Conservation (phyloP, 2,329 filamentous ascomycete genomes). For the Huntiella bhutanensis region DNA sequence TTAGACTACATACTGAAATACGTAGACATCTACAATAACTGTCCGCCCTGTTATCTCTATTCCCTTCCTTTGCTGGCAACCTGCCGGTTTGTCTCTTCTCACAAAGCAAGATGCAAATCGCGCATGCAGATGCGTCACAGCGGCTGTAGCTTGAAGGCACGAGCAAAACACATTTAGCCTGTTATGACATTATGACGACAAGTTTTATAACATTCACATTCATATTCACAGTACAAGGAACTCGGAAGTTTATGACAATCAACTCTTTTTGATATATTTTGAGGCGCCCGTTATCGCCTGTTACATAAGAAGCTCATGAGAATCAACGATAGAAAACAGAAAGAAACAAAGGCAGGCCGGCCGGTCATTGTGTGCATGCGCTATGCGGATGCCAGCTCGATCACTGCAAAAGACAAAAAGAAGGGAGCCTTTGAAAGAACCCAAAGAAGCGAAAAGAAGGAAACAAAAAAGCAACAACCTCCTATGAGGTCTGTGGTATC, state of each 20-base stretch:
- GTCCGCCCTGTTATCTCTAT: too few relatives aligned
- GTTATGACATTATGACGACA: too few relatives aligned
- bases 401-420: conserved; percentile 1
- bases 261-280: conserved; percentile 8
- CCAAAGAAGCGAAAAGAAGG: background rate
- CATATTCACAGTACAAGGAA: background rate
- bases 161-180: too few relatives aligned
- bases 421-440: conserved; percentile 7
- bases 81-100: too few relatives aligned
- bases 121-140: too few relatives aligned
- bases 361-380: conserved; percentile 10
- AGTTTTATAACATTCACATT: background rate
- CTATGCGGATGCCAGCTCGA: conserved; percentile 10
- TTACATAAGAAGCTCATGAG: background rate
- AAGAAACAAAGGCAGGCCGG: conserved; percentile 3
- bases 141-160: too few relatives aligned
- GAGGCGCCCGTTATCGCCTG: conserved; percentile 11
- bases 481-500: background rate
- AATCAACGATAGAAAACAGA: background rate
- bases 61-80: too few relatives aligned
- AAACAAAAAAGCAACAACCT: background rate
- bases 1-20: too few relatives aligned
- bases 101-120: too few relatives aligned
- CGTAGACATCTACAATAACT: too few relatives aligned
- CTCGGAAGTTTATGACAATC: background rate